phyloP scores from a whole-genome alignment of 352 stramenopile genomes.

The Phytophthora hibernalis region DNA sequence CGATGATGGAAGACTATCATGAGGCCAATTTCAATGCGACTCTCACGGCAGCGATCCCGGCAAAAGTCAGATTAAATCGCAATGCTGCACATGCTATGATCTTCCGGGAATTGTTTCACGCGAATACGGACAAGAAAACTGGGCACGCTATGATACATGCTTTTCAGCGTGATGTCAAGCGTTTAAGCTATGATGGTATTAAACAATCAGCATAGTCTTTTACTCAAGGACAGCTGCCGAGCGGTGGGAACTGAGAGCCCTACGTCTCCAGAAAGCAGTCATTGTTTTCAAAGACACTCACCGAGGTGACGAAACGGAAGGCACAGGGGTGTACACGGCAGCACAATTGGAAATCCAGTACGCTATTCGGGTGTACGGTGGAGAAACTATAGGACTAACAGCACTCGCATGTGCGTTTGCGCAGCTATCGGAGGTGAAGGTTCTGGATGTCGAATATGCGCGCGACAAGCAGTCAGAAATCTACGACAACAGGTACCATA shows the following conservation, averaged over 20 bases:
- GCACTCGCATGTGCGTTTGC: neutral
- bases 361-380: neutral
- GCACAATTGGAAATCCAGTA: constrained; percentile 5
- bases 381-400: neutral
- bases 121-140: constrained; percentile 1
- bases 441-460: constrained; percentile 8
- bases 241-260: neutral
- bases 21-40: neutral
- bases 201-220: neutral
- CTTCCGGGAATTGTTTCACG: neutral
- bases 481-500: neutral
- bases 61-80: neutral
- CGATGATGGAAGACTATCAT: constrained; percentile 9
- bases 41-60: neutral
- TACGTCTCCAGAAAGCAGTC: constrained; percentile 6
- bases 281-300: neutral
- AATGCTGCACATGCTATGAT: neutral
- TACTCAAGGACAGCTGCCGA: neutral
- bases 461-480: neutral
- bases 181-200: neutral
- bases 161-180: constrained; percentile 3
- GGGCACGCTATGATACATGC: constrained; percentile 2
- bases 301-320: neutral
- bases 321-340: neutral
- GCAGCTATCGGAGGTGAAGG: neutral